Conservation (phyloP, 768 basidiomycete genomes). For the Lentinula detonsa region DNA sequence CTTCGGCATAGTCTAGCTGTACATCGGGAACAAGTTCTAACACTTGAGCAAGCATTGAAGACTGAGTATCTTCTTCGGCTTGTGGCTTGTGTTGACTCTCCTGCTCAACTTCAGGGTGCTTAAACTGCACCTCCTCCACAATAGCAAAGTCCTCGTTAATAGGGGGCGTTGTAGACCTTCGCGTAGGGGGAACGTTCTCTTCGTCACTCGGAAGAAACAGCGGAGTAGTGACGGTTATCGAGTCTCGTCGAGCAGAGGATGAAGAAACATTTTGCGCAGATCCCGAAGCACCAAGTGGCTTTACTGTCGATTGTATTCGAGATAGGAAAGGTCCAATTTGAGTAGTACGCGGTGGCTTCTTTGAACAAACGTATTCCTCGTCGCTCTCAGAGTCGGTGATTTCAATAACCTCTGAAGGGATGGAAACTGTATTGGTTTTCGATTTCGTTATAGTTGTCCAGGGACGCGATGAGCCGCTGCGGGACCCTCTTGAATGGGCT, state of each 20-base stretch:
- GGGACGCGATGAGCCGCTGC: neutral
- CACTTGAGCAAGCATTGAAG: constrained; percentile 36
- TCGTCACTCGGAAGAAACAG: constrained; percentile 30
- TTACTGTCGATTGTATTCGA: constrained; percentile 8
- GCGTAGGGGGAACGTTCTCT: constrained; percentile 26
- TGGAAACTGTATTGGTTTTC: neutral
- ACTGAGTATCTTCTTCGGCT: neutral
- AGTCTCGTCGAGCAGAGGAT: neutral
- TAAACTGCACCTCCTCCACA: neutral
- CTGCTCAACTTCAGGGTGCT: neutral
- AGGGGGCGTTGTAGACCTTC: neutral
- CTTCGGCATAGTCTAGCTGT: constrained; percentile 32
- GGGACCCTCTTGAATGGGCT: neutral
- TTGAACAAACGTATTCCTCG: neutral
- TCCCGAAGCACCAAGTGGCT: constrained; percentile 9
- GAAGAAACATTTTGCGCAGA: constrained; percentile 9
- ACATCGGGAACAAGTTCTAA: constrained; percentile 52
- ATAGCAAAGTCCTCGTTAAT: neutral
- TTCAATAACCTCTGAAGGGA: constrained; percentile 31
- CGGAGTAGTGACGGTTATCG: constrained; percentile 12
- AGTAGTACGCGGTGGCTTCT: neutral
- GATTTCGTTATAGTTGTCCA: neutral
- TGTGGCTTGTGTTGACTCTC: constrained; percentile 7
- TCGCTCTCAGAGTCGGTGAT: constrained; percentile 47
- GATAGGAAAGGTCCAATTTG: constrained; percentile 7